A percentile compares a stretch with the other conserved stretches of the same genome.
These are phyloP conservation scores for Apiotrichum brassicae DNA, from an alignment of 1,284 basidiomycete genomes.

Conservation along the genomic window DNA sequence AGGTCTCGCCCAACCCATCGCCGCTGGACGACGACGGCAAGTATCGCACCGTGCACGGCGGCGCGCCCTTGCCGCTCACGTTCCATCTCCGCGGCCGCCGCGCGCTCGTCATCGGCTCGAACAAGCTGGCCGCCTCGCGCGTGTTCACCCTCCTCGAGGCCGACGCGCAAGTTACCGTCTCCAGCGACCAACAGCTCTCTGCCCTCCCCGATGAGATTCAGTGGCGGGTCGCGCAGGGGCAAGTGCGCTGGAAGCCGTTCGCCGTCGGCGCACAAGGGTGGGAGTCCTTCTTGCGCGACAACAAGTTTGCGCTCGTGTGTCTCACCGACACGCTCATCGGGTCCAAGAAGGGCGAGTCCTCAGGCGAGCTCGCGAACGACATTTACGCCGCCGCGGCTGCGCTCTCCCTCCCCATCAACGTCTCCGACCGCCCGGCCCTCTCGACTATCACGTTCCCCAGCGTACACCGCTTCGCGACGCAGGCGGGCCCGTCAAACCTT, in stretches of 20 bases:
- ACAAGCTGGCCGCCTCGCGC: slow-evolving; percentile 68
- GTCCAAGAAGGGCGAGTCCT: slow-evolving; percentile 47
- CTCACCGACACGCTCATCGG: slow-evolving; percentile 61
- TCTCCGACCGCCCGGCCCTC: slow-evolving; percentile 75
- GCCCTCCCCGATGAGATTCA: slow-evolving; percentile 63
- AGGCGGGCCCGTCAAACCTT: slow-evolving; percentile 54
- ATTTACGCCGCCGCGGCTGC: slow-evolving; percentile 55
- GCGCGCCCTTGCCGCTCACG: slow-evolving; percentile 72
- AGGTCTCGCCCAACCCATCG: not conserved
- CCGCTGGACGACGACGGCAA: slow-evolving; percentile 1
- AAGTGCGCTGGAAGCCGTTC: slow-evolving; percentile 53
- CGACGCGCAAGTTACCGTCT: slow-evolving; percentile 63
- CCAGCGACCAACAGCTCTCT: slow-evolving; percentile 46
- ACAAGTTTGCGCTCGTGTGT: slow-evolving; percentile 56
- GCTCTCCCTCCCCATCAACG: slow-evolving; percentile 70
- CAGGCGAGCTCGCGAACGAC: slow-evolving; percentile 51
- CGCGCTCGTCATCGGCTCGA: slow-evolving; percentile 68
- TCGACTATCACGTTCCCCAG: slow-evolving; percentile 89
- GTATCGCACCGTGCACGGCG: slow-evolving; percentile 46
- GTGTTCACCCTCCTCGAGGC: slow-evolving; percentile 78
- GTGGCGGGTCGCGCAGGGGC: slow-evolving; percentile 56
- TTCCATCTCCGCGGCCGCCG: slow-evolving; percentile 55
- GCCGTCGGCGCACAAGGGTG: slow-evolving; percentile 13
- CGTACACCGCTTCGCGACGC: slow-evolving; percentile 66
- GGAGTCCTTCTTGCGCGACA: slow-evolving; percentile 12